These are phyloP conservation scores for Ramaria sp. DNA, from an alignment of 768 basidiomycete genomes.

Conservation along the genomic window DNA sequence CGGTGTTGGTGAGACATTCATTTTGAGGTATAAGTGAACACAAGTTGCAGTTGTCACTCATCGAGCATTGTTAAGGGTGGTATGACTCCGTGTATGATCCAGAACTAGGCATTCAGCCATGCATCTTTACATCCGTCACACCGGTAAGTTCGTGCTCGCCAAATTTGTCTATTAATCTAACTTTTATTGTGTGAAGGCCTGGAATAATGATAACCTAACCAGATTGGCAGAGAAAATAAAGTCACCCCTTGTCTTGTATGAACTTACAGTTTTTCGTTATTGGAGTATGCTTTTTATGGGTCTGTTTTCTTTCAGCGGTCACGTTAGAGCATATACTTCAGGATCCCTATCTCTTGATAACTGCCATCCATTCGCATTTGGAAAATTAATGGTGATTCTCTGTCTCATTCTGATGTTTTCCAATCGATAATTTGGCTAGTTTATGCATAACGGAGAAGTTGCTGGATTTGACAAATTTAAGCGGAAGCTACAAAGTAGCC, in stretches of 20 bases:
- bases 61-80: conserved; percentile 51
- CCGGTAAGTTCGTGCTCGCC: conserved; percentile 46
- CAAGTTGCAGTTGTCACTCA: not conserved
- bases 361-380: conserved; percentile 90
- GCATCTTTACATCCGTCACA: conserved; percentile 92
- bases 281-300: not conserved
- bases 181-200: conserved; percentile 47
- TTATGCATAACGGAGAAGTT: conserved; percentile 97
- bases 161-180: not conserved
- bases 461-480: conserved; percentile 76
- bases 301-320: conserved; percentile 41
- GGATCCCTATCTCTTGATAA: conserved; percentile 89
- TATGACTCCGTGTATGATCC: conserved; percentile 81
- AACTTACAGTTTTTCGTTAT: conserved; percentile 9
- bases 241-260: conserved; percentile 88
- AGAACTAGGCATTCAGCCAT: conserved; percentile 79
- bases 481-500: conserved; percentile 59
- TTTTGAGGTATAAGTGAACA: too few relatives aligned
- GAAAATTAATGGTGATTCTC: conserved; percentile 72
- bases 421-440: conserved; percentile 33
- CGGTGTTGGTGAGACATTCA: conserved; percentile 63
- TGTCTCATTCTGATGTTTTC: not conserved
- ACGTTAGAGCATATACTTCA: conserved; percentile 90
- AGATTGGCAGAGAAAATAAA: conserved; percentile 95
- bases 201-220: conserved; percentile 93